Percentiles rank a stretch among this genome's conserved stretches.
phyloP scores from a whole-genome alignment of 2,329 filamentous ascomycete species.

The Helminthosporium solani region DNA sequence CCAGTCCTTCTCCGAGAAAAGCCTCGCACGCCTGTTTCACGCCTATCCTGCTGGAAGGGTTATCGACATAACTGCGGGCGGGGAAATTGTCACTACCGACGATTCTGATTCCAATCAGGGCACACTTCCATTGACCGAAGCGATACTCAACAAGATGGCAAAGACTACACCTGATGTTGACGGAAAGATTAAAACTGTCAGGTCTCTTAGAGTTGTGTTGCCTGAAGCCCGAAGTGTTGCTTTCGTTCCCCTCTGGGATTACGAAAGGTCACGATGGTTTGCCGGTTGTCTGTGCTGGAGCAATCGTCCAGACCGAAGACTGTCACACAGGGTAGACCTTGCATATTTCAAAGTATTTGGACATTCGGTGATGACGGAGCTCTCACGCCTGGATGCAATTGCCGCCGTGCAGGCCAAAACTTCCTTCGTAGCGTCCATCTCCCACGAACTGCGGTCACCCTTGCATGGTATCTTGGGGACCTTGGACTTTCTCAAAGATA shows the following conservation, averaged over 20 bases:
- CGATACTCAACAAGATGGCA: not conserved
- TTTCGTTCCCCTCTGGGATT: constrained; percentile 45
- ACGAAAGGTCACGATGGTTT: constrained; percentile 39
- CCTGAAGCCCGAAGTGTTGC: constrained; percentile 37
- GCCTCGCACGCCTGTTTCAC: constrained; percentile 23
- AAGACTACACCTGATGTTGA: not conserved
- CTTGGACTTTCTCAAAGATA: constrained; percentile 40
- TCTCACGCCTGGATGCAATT: constrained; percentile 54
- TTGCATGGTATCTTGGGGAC: constrained; percentile 57
- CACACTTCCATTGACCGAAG: not conserved
- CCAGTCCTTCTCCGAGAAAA: constrained; percentile 19
- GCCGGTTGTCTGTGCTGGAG: constrained; percentile 41
- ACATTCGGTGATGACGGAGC: constrained; percentile 58
- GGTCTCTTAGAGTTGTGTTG: constrained; percentile 57
- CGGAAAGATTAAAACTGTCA: not conserved
- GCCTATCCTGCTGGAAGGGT: constrained; percentile 29
- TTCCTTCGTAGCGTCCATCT: constrained; percentile 39
- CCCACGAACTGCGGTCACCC: constrained; percentile 53
- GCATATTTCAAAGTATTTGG: constrained; percentile 40
- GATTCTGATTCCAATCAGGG: constrained; percentile 5
- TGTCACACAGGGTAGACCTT: constrained; percentile 33
- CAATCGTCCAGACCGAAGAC: constrained; percentile 27
- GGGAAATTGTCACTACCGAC: constrained; percentile 15
- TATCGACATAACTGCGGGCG: constrained; percentile 22
- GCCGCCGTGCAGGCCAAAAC: constrained; percentile 40